Evolutionary conservation across 768 basidiomycete species (phyloP).

Genomic region (Cystobasidium ongulense): DNA sequence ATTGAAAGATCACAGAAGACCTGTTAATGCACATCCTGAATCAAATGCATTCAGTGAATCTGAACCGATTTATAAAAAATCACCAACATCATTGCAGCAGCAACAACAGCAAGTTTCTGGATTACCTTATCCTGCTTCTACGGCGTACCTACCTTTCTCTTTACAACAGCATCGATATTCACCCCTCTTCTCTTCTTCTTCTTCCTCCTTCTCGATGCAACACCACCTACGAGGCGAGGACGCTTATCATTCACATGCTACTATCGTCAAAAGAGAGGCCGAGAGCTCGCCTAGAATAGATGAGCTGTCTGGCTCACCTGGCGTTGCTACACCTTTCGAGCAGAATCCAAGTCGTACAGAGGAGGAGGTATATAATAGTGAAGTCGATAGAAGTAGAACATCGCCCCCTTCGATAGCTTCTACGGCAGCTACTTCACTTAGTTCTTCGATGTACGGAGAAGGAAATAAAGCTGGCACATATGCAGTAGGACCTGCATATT

Average conservation of each 20-base stretch:
- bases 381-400: not conserved
- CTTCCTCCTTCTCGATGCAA: not conserved
- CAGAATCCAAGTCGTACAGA: not conserved
- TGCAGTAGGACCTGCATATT: not conserved
- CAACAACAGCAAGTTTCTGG: not conserved
- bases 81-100: not conserved
- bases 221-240: not conserved
- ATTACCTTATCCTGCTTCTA: not conserved
- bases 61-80: not conserved
- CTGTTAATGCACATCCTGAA: not conserved
- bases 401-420: not conserved
- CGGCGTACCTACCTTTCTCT: not conserved
- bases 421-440: not conserved
- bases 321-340: not conserved
- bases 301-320: not conserved
- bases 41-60: not conserved
- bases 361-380: not conserved
- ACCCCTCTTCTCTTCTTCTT: not conserved
- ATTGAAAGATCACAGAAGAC: not conserved
- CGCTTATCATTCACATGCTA: not conserved
- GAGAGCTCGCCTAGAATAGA: not conserved
- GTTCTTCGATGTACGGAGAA: not conserved
- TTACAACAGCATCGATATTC: not conserved
- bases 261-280: not conserved
- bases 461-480: not conserved